Evolutionary conservation across 2,329 filamentous ascomycete species (phyloP).

Genomic region (Penicillium sp.): DNA sequence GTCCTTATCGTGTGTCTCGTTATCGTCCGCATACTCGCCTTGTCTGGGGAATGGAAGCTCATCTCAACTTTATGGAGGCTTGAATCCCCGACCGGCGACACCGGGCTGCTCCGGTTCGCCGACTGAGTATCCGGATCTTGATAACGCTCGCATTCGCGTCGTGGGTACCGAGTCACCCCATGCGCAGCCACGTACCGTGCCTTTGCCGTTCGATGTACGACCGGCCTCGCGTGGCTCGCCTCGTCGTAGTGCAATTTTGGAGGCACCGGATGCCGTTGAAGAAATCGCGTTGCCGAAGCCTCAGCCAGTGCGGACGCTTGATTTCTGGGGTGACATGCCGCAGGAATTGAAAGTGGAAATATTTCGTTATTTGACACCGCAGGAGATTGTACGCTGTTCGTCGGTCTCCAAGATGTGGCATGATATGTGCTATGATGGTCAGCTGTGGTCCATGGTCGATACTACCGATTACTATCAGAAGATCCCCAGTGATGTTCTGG

Average conservation of each 20-base stretch:
- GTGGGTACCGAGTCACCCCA: conserved; percentile 51
- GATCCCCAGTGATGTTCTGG: conserved; percentile 79
- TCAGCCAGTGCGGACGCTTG: conserved; percentile 48
- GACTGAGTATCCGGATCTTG: conserved; percentile 49
- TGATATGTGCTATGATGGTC: conserved; percentile 86
- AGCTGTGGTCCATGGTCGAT: conserved; percentile 85
- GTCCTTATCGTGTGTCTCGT: conserved; percentile 65
- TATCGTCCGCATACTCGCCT: conserved; percentile 55
- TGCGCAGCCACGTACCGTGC: conserved; percentile 52
- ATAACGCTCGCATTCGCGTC: conserved; percentile 56
- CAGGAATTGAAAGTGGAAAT: conserved; percentile 78
- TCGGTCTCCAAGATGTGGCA: conserved; percentile 77
- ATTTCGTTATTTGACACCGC: conserved; percentile 72
- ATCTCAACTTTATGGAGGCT: conserved; percentile 57
- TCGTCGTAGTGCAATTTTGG: conserved; percentile 31
- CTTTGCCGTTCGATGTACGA: conserved; percentile 64
- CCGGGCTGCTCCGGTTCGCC: conserved; percentile 45
- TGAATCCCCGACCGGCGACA: conserved; percentile 58
- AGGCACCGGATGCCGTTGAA: conserved; percentile 13
- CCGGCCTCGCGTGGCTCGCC: conserved; percentile 36
- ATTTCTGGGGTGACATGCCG: conserved; percentile 80
- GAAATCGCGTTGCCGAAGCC: conserved; percentile 22
- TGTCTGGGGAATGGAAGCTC: conserved; percentile 57
- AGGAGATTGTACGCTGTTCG: conserved; percentile 77
- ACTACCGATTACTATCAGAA: conserved; percentile 82